Percentiles rank a stretch among this genome's conserved stretches.
Conservation (phyloP, 1,139 yeast genomes). For the Sporopachydermia cereana region DNA sequence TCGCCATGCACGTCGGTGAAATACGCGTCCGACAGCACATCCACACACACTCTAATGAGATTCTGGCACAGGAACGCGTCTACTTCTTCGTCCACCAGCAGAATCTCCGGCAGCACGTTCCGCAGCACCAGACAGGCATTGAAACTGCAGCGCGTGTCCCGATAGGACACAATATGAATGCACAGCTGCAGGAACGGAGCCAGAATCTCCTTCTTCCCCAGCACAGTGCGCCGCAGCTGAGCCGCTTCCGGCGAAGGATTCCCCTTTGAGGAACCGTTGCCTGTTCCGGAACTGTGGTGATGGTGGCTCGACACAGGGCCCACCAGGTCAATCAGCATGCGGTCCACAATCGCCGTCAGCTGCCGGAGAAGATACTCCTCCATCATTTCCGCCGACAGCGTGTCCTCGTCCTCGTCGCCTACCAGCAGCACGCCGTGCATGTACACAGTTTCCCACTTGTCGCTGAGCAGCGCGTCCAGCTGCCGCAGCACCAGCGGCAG, state of each 20-base stretch:
- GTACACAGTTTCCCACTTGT: slow-evolving; percentile 62
- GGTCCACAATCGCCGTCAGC: slow-evolving; percentile 84
- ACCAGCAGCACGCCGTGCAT: slow-evolving; percentile 58
- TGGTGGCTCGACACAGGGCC: slow-evolving; percentile 38
- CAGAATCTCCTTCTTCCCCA: slow-evolving; percentile 52
- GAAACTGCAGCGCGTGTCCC: slow-evolving; percentile 86
- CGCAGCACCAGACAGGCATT: slow-evolving; percentile 76
- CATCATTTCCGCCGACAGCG: slow-evolving; percentile 94
- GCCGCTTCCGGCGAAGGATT: neutral
- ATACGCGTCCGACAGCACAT: slow-evolving; percentile 63
- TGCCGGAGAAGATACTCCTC: slow-evolving; percentile 92
- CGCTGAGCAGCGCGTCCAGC: slow-evolving; percentile 55
- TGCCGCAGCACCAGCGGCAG: slow-evolving; percentile 67
- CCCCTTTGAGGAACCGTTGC: slow-evolving; percentile 38
- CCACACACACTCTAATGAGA: slow-evolving; percentile 37
- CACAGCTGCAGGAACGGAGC: slow-evolving; percentile 72
- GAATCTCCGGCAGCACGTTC: slow-evolving; percentile 53
- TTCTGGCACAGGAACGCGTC: slow-evolving; percentile 58
- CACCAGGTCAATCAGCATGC: slow-evolving; percentile 77
- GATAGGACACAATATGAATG: slow-evolving; percentile 67
- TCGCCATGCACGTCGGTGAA: slow-evolving; percentile 84
- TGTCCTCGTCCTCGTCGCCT: slow-evolving; percentile 66
- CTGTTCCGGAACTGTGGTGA: slow-evolving; percentile 15
- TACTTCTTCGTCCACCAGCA: slow-evolving; percentile 61
- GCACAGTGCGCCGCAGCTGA: slow-evolving; percentile 53